Evolutionary conservation across 306 rosid species (phyloP), one percentile per base, ranked within the genome.

Genomic region (apple (Malus domestica)): DNA sequence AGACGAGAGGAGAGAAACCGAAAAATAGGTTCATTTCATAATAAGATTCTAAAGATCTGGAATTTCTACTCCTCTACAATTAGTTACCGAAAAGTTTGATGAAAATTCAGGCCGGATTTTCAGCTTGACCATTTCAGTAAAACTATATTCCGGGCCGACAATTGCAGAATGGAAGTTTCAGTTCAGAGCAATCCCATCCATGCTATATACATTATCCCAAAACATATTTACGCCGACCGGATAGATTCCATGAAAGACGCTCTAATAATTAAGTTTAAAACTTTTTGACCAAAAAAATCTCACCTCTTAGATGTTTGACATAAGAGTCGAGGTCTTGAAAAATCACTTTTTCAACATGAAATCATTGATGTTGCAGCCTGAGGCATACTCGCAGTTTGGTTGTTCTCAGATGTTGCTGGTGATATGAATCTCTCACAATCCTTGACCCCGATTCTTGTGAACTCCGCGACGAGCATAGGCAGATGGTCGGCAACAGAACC

Each of bases 341-440:
- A 16, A 80, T 68, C 69, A 80, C 44, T 4, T 27, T 42, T 5
- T 67, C 27, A 78, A 68, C 78, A 76, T 70, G 81, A 62, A 79
- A 76, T 29, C 70, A 52, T 76, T 80, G 82, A 83, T 20, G 77
- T 45, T 70, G 81, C 81, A 80, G 78, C 77, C 77, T 68, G 70
- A 57, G 74, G 73, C 81, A 62, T 35, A 60, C 70, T 65, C 67
- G 51, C 62, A 55, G 23, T 7, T 11, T 44, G 74, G 51, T 6
- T 63, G 67, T 77, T 76, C 80, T 27, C 76, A 27, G 67, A 49
- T 30, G 72, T n/a, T 23, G 78, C 55, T 22, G 86, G 72, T 20
- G 90, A 79, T 33, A 85, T 20, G 78, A 86, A 82, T 69, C 85
- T 80, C 59, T 87, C 92, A 45, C 90, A 89, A 84, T 86, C 86